Percentiles rank a stretch among this genome's conserved stretches.
Evolutionary conservation across 2,329 filamentous ascomycete genomes (phyloP).

Genomic region (Colletotrichum sp.): DNA sequence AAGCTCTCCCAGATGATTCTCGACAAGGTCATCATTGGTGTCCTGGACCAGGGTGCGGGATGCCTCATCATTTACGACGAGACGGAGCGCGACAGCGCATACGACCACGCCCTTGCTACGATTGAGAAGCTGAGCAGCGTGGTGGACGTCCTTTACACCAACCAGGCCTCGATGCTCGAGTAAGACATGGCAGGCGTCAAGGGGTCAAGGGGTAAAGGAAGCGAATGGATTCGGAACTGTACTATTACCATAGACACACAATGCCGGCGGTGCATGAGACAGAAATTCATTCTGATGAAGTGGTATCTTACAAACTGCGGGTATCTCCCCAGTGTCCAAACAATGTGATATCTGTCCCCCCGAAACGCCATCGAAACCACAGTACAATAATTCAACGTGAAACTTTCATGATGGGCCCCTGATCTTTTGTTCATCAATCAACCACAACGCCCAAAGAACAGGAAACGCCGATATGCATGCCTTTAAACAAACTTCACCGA

Average conservation of each 20-base stretch:
- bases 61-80: slow-evolving; percentile 98
- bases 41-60: slow-evolving; percentile 95
- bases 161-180: slow-evolving; percentile 95
- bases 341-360: background rate
- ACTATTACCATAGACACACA: slow-evolving; percentile 27
- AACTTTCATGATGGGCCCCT: background rate
- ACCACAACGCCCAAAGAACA: background rate
- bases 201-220: background rate
- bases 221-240: slow-evolving; percentile 23
- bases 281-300: slow-evolving; percentile 22
- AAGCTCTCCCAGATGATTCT: slow-evolving; percentile 99
- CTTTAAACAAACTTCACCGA: slow-evolving; percentile 9
- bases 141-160: slow-evolving; percentile 96
- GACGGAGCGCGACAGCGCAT: slow-evolving; percentile 89
- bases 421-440: slow-evolving; percentile 28
- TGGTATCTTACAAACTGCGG: slow-evolving; percentile 20
- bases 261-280: slow-evolving; percentile 20
- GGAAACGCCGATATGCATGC: background rate
- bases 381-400: background rate
- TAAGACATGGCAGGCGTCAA: slow-evolving; percentile 47
- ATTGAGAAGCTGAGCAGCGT: slow-evolving; percentile 98
- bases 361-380: slow-evolving; percentile 1
- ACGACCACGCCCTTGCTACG: slow-evolving; percentile 91
- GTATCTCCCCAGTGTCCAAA: background rate
- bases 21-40: slow-evolving; percentile 97